Evolutionary conservation across 352 stramenopile species (phyloP).

Genomic region (Albugo laibachii): DNA sequence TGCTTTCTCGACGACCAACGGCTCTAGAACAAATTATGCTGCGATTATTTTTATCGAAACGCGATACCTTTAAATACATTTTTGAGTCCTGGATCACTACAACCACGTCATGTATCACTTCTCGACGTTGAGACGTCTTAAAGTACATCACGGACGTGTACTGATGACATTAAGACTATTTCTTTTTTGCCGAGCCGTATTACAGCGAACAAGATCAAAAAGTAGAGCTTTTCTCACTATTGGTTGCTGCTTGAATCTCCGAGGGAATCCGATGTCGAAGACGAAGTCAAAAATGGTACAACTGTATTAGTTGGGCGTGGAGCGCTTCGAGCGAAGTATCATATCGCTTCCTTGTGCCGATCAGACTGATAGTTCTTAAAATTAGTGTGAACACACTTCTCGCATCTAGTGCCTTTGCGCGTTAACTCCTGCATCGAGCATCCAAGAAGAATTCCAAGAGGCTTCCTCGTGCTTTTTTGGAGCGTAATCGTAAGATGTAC

Average conservation of each 20-base stretch:
- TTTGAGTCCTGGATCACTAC: constrained; percentile 39
- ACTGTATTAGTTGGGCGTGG: constrained; percentile 56
- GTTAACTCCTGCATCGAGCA: constrained; percentile 29
- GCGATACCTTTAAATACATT: constrained; percentile 35
- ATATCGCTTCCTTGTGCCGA: constrained; percentile 52
- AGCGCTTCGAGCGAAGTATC: constrained; percentile 58
- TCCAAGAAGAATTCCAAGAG: constrained; percentile 22
- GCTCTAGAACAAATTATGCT: constrained; percentile 19
- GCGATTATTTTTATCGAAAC: constrained; percentile 31
- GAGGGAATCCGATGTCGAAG: constrained; percentile 72
- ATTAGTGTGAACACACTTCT: constrained; percentile 57
- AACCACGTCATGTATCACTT: constrained; percentile 61
- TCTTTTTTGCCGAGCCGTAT: constrained; percentile 59
- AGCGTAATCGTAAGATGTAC: constrained; percentile 28
- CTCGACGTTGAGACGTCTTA: constrained; percentile 66
- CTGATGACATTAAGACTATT: constrained; percentile 72
- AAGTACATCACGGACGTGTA: constrained; percentile 66
- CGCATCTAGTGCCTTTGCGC: constrained; percentile 54
- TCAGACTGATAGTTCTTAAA: constrained; percentile 65
- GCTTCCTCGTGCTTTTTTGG: constrained; percentile 38
- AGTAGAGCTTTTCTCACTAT: constrained; percentile 36
- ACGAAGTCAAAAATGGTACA: constrained; percentile 73
- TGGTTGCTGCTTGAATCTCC: constrained; percentile 64
- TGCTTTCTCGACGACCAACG: constrained; percentile 4
- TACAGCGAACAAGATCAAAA: constrained; percentile 48